Percentiles rank a stretch among this genome's conserved stretches.
Evolutionary conservation across 225 moss, liverwort and hornwort species (phyloP).

Genomic region (Climacium dendroides): DNA sequence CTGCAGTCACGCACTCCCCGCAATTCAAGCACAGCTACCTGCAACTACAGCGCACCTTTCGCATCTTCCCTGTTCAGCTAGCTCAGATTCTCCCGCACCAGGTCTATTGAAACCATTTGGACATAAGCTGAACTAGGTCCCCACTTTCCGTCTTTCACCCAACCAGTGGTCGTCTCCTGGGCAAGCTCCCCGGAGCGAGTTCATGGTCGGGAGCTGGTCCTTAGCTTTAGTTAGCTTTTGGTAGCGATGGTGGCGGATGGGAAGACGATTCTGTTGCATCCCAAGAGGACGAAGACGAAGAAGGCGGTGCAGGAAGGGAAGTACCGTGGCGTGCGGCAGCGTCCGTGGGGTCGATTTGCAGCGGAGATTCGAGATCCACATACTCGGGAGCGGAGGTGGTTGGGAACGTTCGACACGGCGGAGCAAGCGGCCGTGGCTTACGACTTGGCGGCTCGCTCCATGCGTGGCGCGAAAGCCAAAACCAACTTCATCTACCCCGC

Average conservation of each 20-base stretch:
- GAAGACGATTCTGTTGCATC: not conserved
- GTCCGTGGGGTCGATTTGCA: slow-evolving; percentile 87
- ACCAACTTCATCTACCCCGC: slow-evolving; percentile 71
- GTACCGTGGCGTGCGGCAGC: slow-evolving; percentile 69
- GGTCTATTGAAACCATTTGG: not conserved
- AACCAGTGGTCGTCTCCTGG: not conserved
- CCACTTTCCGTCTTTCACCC: too few species aligned
- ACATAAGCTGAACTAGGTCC: not conserved
- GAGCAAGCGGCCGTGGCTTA: slow-evolving; percentile 62
- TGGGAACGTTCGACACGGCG: slow-evolving; percentile 80
- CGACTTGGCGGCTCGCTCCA: slow-evolving; percentile 64
- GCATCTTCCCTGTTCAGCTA: not conserved
- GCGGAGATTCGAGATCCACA: slow-evolving; percentile 90
- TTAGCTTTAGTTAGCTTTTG: not conserved
- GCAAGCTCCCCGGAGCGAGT: not conserved
- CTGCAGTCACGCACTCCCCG: not conserved
- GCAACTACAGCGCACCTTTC: not conserved
- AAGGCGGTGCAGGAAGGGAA: slow-evolving; percentile 22
- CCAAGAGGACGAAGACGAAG: not conserved
- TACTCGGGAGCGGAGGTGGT: slow-evolving; percentile 62
- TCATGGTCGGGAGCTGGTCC: not conserved
- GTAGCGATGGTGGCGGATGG: not conserved
- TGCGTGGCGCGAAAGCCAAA: slow-evolving; percentile 66
- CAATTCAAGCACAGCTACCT: not conserved
- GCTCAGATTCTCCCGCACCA: not conserved